A percentile compares a stretch with the other conserved stretches of the same genome.
Conservation (phyloP, 352 stramenopile species). For the Phytophthora europaea region DNA sequence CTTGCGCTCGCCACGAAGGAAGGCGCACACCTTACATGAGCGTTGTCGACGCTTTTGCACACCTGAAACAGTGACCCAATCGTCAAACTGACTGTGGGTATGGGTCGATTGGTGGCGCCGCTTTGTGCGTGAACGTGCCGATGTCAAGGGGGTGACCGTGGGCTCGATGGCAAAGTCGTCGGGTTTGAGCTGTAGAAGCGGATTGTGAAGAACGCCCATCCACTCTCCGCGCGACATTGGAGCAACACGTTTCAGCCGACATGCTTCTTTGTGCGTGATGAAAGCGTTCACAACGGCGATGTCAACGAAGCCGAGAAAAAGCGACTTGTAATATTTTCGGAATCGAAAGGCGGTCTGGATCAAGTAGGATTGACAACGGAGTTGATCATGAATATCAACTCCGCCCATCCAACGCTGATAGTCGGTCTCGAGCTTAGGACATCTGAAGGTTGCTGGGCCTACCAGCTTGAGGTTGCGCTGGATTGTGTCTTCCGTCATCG, state of each 20-base stretch:
- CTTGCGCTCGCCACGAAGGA: not conserved
- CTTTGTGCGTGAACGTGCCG: too few species aligned
- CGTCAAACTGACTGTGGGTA: not conserved
- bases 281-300: not conserved
- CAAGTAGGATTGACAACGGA: not conserved
- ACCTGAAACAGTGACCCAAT: constrained; percentile 1
- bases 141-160: not conserved
- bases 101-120: not conserved
- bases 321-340: not conserved
- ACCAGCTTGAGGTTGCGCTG: constrained; percentile 31
- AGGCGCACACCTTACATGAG: not conserved
- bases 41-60: not conserved
- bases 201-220: not conserved
- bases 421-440: constrained; percentile 31
- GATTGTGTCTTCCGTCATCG: constrained; percentile 13
- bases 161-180: not conserved
- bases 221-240: not conserved
- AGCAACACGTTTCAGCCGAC: not conserved
- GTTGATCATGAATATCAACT: not conserved
- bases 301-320: not conserved
- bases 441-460: constrained; percentile 9
- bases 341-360: not conserved
- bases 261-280: constrained; percentile 2
- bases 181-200: not conserved
- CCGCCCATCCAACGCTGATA: constrained; percentile 29